Base-by-base conservation (phyloP, 768 basidiomycete genomes). In the Suillus bovinus region DNA sequence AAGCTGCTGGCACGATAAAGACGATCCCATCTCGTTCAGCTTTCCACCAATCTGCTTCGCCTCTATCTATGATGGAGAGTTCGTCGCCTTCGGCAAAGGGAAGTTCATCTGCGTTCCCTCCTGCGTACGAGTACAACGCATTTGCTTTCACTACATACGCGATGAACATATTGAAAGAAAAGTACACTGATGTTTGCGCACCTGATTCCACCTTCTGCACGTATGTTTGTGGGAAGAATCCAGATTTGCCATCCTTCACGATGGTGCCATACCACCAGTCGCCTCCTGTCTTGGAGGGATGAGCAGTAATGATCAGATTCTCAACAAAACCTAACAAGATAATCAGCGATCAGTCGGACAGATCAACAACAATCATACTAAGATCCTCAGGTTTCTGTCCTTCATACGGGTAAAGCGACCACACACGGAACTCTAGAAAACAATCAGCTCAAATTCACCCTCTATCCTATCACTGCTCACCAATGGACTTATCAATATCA, bases 1-100 rank as follows among this genome's bases (percentile, higher is more conserved):
- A 99, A 22, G 88, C 86, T 29, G 95, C 94, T 58, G 97, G 97
- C 5, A 95, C 94, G 70, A 95, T 87, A 78, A 90, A 92, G 58
- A 97, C 87, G 64, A 88, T 76, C 24, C 96, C 96, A 54, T 84
- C 86, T 70, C 85, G 84, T 78, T 98, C 96, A 42, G 89, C 90
- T 79, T 96, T 98, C 93, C 93, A 99, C 97, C 97, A 99, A 69
- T 93, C 91, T 58, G 79, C 81, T 67, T 98, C 97, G 59, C 83
- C 83, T 53, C 77, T 84, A 71, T 99, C 97, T 61, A 98, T 83
- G 65, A 99, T 86, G 9, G 80, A 80, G 42, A 98, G 77, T 38
- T 76, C 72, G 61, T 96, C 92, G 62, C 92, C 94, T 76, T 94
- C 94, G 8, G 76, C 77, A 71, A 98, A 93, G 1, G 91, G 80